Conservation (phyloP, 2,329 filamentous ascomycete species). For the Arthroderma sp. region DNA sequence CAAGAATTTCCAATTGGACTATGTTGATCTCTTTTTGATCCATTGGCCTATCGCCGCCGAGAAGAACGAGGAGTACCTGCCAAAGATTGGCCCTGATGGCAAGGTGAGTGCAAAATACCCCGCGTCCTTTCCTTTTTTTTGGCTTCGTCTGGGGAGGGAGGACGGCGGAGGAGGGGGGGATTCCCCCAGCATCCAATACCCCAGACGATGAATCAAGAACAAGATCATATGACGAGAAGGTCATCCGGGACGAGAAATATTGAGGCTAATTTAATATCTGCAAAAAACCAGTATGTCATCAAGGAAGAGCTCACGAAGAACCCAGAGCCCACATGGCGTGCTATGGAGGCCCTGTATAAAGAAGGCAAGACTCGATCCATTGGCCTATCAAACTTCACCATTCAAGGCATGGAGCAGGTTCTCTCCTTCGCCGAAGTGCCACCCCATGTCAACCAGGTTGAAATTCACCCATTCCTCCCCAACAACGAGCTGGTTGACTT, state of each 20-base stretch:
- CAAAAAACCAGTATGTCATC: constrained; percentile 38
- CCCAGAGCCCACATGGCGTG: constrained; percentile 50
- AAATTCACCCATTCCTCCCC: constrained; percentile 36
- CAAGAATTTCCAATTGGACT: constrained; percentile 52
- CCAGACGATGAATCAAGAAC: no score
- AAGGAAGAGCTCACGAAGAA: constrained; percentile 53
- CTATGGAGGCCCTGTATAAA: constrained; percentile 47
- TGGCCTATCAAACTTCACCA: constrained; percentile 63
- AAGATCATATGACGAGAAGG: no score
- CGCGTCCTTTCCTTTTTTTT: not conserved
- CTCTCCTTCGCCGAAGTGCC: constrained; percentile 29
- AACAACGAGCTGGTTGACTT: constrained; percentile 32
- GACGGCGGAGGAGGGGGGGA: no score
- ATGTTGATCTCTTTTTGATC: constrained; percentile 56
- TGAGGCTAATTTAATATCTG: no score
- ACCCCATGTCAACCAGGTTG: constrained; percentile 33
- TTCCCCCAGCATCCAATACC: no score
- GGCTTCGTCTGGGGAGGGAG: no score
- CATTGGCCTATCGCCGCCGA: constrained; percentile 41
- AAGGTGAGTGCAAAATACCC: constrained; percentile 26
- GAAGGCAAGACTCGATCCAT: constrained; percentile 55
- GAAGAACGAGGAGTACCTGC: constrained; percentile 34
- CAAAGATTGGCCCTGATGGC: constrained; percentile 38
- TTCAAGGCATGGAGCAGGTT: constrained; percentile 36
- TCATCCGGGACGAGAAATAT: no score